These are phyloP conservation scores for Biscogniauxia sp. DNA, from an alignment of 2,329 filamentous ascomycete species.

Conservation along the genomic window DNA sequence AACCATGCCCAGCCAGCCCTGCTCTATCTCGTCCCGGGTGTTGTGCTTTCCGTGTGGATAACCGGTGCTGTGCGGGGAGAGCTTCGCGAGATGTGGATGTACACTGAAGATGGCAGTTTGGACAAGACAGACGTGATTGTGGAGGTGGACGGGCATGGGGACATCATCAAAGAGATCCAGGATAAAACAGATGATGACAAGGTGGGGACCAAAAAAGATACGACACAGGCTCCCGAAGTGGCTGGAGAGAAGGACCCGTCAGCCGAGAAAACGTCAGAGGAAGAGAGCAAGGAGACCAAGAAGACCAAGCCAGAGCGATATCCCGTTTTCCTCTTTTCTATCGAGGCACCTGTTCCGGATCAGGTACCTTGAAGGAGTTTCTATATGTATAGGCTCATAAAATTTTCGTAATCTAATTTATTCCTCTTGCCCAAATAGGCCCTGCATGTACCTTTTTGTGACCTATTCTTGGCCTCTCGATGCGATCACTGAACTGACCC, in stretches of 20 bases:
- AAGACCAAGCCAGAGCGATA: conserved; percentile 6
- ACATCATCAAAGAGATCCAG: conserved; percentile 40
- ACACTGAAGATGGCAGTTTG: conserved; percentile 68
- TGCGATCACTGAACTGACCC: too few species aligned
- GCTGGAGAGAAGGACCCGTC: conserved; percentile 19
- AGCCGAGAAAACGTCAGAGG: conserved; percentile 20
- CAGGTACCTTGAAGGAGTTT: conserved; percentile 3
- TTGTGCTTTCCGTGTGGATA: conserved; percentile 71
- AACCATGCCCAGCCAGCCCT: conserved; percentile 85
- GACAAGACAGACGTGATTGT: conserved; percentile 55
- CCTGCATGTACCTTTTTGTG: too few species aligned
- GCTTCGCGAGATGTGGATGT: conserved; percentile 72
- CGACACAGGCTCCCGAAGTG: conserved; percentile 9
- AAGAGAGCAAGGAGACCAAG: conserved; percentile 11
- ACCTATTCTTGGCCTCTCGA: too few species aligned
- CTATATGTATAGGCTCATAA: not conserved
- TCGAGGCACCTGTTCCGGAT: conserved; percentile 25
- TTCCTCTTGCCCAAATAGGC: too few species aligned
- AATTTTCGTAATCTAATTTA: not conserved
- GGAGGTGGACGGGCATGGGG: conserved; percentile 50
- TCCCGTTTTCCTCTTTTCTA: conserved; percentile 30
- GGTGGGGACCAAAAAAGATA: conserved; percentile 27
- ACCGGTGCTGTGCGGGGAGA: conserved; percentile 73
- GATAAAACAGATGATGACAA: conserved; percentile 36
- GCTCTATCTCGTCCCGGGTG: conserved; percentile 86